Conservation (phyloP, 1,139 yeast genomes). For the Geotrichum carabidarum region DNA sequence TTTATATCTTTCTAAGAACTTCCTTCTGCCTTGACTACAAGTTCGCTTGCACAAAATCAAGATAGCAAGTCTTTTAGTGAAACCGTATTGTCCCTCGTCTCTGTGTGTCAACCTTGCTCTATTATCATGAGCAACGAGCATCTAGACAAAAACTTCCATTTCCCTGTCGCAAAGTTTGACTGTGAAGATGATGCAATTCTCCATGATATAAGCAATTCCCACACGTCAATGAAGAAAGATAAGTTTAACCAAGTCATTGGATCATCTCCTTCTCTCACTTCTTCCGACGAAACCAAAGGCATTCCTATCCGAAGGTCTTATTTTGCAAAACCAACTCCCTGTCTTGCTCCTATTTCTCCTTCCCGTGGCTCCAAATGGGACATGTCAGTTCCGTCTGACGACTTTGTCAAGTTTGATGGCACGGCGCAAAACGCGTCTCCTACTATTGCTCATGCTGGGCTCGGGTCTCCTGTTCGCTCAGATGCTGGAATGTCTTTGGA, state of each 20-base stretch:
- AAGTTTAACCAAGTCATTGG: slow-evolving; percentile 9
- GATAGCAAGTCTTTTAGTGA: too few relatives aligned
- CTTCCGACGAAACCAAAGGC: not conserved
- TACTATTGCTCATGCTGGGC: not conserved
- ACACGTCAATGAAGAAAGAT: not conserved
- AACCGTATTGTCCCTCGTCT: not conserved
- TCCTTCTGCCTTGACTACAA: not conserved
- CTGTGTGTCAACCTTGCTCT: slow-evolving; percentile 1
- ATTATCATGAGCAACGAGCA: slow-evolving; percentile 10
- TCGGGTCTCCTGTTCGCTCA: slow-evolving; percentile 7
- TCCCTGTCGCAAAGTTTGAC: not conserved
- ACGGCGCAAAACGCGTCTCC: not conserved
- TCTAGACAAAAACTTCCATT: slow-evolving; percentile 6
- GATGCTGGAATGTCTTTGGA: slow-evolving; percentile 2
- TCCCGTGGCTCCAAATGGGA: slow-evolving; percentile 10
- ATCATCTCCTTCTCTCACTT: slow-evolving; percentile 6
- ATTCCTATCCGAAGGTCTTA: not conserved
- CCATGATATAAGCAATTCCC: slow-evolving; percentile 15
- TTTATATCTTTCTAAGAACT: not conserved
- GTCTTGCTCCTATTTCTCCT: not conserved
- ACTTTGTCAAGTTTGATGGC: not conserved
- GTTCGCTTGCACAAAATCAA: too few relatives aligned
- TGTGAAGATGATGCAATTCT: slow-evolving; percentile 14
- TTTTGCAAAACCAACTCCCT: not conserved
- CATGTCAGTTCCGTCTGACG: not conserved